Evolutionary conservation across 371 early-diverging fungal species (phyloP).

Genomic region (Syncephalis plumigaleata): DNA sequence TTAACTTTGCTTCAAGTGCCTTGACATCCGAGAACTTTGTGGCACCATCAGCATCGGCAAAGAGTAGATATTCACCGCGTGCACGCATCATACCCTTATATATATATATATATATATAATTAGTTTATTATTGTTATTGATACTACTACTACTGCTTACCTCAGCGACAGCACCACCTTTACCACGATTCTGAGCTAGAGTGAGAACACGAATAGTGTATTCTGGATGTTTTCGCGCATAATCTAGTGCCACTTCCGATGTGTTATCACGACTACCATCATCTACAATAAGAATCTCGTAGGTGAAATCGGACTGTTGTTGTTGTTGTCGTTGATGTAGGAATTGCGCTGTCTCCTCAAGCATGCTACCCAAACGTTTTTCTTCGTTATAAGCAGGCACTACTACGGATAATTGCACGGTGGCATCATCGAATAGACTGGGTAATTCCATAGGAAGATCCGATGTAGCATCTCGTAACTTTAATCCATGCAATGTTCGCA

Average conservation of each 20-base stretch:
- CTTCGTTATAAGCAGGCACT: conserved; percentile 88
- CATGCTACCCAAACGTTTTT: conserved; percentile 63
- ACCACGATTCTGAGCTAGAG: conserved; percentile 67
- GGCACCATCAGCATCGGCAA: conserved; percentile 95
- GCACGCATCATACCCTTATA: conserved; percentile 68
- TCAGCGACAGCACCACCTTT: conserved; percentile 91
- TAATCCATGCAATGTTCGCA: no score
- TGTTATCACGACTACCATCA: conserved; percentile 74
- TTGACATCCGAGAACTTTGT: conserved; percentile 73
- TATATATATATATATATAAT: background rate
- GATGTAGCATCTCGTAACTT: no score
- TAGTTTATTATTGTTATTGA: background rate
- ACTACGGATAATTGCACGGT: conserved; percentile 53
- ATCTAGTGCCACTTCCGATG: conserved; percentile 41
- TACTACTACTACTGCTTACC: conserved; percentile 21
- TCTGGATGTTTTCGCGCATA: conserved; percentile 33
- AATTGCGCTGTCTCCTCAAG: conserved; percentile 55
- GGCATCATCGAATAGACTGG: conserved; percentile 23
- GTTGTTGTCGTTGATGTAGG: conserved; percentile 21
- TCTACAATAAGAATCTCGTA: conserved; percentile 85
- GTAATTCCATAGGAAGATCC: background rate
- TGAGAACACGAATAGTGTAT: conserved; percentile 51
- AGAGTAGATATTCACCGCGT: conserved; percentile 60
- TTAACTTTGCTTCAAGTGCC: conserved; percentile 26
- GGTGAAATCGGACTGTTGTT: conserved; percentile 14